These are phyloP conservation scores for Colletotrichum abscissum DNA, from an alignment of 2,329 filamentous ascomycete genomes.

Conservation along the genomic window DNA sequence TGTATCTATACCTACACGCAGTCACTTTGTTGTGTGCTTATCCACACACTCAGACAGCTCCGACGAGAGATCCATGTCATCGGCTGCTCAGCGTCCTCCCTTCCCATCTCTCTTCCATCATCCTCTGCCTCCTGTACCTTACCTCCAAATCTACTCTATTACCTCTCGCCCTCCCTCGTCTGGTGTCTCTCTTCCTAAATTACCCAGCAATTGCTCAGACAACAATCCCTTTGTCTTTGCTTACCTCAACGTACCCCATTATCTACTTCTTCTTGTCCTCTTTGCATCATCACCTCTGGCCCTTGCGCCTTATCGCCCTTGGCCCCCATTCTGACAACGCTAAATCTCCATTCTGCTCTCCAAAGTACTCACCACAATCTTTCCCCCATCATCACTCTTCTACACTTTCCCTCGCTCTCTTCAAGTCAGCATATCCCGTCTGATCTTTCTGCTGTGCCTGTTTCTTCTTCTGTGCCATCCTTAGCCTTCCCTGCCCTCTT, in stretches of 20 bases:
- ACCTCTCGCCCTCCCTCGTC: background rate
- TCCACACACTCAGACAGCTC: background rate
- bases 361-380: background rate
- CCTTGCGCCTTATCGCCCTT: constrained; percentile 19
- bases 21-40: no score
- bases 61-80: constrained; percentile 28
- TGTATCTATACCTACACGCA: background rate
- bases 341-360: background rate
- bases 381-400: background rate
- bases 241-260: no score
- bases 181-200: background rate
- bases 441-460: constrained; percentile 20
- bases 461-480: constrained; percentile 6
- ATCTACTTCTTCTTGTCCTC: constrained; percentile 4
- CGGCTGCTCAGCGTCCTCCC: constrained; percentile 11
- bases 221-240: constrained; percentile 26
- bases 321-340: background rate
- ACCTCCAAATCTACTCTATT: background rate
- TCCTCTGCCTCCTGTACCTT: background rate
- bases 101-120: background rate
- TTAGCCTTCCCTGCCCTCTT: constrained; percentile 2
- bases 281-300: constrained; percentile 28
- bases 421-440: constrained; percentile 25
- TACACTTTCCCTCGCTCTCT: background rate
- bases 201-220: background rate